A percentile compares a stretch with the other conserved stretches of the same genome.
Conservation (phyloP, 805 yeast species). For the Candida silvicultrix region DNA sequence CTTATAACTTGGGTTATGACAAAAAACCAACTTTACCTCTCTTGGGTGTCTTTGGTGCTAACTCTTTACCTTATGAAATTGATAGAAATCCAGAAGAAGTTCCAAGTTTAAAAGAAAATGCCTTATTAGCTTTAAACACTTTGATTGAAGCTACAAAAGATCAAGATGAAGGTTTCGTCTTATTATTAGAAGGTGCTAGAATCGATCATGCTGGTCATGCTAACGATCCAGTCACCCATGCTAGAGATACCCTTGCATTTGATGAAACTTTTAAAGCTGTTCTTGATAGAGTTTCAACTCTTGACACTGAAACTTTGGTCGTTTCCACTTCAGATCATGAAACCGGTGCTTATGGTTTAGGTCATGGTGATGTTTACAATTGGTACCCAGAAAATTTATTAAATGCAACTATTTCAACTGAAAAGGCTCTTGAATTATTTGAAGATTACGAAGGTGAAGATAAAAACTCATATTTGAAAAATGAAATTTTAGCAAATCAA, state of each 20-base stretch:
- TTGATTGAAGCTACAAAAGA: conserved; percentile 61
- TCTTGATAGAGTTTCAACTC: conserved; percentile 53
- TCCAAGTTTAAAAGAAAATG: conserved; percentile 77
- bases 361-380: conserved; percentile 74
- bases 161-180: conserved; percentile 79
- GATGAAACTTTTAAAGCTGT: conserved; percentile 77
- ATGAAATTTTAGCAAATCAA: conserved; percentile 47
- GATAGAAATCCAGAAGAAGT: conserved; percentile 56
- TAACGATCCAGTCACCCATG: conserved; percentile 93
- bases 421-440: conserved; percentile 48
- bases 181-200: conserved; percentile 84
- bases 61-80: conserved; percentile 75
- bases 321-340: conserved; percentile 90
- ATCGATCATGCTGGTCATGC: conserved; percentile 93
- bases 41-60: conserved; percentile 63
- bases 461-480: conserved; percentile 39
- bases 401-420: conserved; percentile 70
- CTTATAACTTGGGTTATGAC: conserved; percentile 45
- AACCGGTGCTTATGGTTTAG: conserved; percentile 84
- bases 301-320: conserved; percentile 73
- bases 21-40: conserved; percentile 58
- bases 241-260: conserved; percentile 78
- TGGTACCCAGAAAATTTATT: conserved; percentile 78
- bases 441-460: conserved; percentile 25
- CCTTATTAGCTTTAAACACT: conserved; percentile 64